Evolutionary conservation across 345 rosid genomes (phyloP).

Genomic region (Acer saccharum): DNA sequence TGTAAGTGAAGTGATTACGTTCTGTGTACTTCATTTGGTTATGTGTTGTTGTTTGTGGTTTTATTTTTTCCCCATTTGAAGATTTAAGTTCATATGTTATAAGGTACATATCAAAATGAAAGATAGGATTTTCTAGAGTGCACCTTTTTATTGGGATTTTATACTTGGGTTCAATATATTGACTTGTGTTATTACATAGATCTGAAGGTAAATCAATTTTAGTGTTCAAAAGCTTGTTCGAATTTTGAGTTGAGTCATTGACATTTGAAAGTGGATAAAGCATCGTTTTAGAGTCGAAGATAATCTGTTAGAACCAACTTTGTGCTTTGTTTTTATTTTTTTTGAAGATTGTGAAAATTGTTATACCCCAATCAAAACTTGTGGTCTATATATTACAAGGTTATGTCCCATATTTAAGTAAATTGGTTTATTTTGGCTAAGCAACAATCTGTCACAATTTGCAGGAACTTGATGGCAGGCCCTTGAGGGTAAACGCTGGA

Average conservation of each 20-base stretch:
- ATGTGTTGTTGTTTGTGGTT: background rate
- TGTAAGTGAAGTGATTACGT: constrained; percentile 58
- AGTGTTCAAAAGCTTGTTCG: constrained; percentile 1
- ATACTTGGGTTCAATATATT: background rate
- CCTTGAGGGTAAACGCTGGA: constrained; percentile 82
- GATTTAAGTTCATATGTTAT: background rate
- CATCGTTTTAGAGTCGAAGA: background rate
- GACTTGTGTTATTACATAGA: background rate
- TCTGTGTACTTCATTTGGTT: background rate
- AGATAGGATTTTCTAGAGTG: background rate
- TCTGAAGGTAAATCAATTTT: background rate
- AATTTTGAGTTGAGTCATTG: background rate
- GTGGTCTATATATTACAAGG: background rate
- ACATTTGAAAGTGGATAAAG: background rate
- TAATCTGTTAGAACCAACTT: background rate
- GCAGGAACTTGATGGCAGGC: constrained; percentile 91
- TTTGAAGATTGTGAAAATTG: background rate
- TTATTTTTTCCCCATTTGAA: background rate
- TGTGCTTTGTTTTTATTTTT: background rate
- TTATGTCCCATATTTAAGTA: background rate
- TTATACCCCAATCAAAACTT: background rate
- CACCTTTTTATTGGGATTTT: background rate
- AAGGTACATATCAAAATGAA: background rate
- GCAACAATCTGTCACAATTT: constrained; percentile 8
- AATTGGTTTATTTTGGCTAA: constrained; percentile 10